Evolutionary conservation across 306 rosid genomes (phyloP), one percentile per base, ranked within the genome.

Genomic region (Rubus parviflorus): DNA sequence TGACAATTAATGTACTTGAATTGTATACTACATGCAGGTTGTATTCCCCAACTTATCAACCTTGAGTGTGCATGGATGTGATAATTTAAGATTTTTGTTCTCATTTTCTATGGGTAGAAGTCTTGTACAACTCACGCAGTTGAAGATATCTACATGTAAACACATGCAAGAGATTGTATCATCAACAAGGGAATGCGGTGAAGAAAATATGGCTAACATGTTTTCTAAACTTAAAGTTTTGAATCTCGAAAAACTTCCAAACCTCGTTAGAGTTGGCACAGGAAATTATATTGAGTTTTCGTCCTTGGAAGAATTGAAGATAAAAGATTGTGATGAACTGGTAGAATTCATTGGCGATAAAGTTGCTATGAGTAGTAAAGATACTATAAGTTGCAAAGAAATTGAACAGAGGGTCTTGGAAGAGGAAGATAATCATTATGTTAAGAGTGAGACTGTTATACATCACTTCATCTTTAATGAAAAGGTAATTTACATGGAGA

Each of bases 131-230:
- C 35, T 56, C 14, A 20, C 22, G 7, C 13, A 56, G 0, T 14
- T 56, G 2, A n/a, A n/a, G 7, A 22, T 87, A 41, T 42, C 68
- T 1, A 15, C 0, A 16, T 89, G 94, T 72, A 3, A 35, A 3
- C 40, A 3, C 40, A 78, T 89, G 83, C 38, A 16, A 42, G 54
- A 35, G 35, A 68, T 56, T 56, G 62, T 84, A 37, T 47, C 75
- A 35, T 8, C 75, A 40, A 60, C 37, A 2, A 13, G 54, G 15
- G 73, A 53, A 62, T 9, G 1, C n/a, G 6, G 1, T 16, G 48
- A 6, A 5, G 46, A 2, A n/a, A 41, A 9, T 3, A 1, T 1
- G 2, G n/a, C 0, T 10, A 3, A 38, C 30, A 1, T 19, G 22
- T 43, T 77, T 58, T 6, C 30, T 11, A 41, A 40, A 10, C 67